Base-by-base conservation (phyloP, 2,329 filamentous ascomycete genomes). In the Nemania sp. region DNA sequence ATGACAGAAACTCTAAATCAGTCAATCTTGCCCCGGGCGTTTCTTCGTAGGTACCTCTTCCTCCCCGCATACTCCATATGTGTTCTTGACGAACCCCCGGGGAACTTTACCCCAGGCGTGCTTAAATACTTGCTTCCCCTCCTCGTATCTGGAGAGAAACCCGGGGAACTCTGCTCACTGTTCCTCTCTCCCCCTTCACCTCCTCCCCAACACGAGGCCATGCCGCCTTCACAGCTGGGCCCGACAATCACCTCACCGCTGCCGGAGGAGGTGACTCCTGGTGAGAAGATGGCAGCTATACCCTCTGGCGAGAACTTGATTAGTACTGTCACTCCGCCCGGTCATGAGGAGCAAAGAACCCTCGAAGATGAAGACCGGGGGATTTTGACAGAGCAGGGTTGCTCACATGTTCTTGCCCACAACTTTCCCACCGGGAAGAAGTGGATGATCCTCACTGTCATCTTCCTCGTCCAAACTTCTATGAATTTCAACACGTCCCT, bases 401-500 rank as follows among this genome's bases (percentile, higher is more conserved):
- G 74, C 65, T 79, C 80, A 45, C 66, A 75, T 14, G 64, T 68
- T 20, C 75, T 80, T 1, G 79, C 73, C 8, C 77, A 73, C 61
- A 63, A 64, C 17, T 81, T 73, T 63, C 66, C 77, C 0, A 63
- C 65, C 4, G 70, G 67, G 69, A 78, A 77, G 61, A 82, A 81
- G 65, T 83, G 80, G 80, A 67, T 67, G 54, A 77, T 80, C 47
- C 71, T 82, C 30, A 68, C 67, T 22, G 71, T 77, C 56, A 77
- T 81, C 61, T 80, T 81, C 66, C 65, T 75, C 33, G 76, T 81
- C 7, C 78, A 81, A 57, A 74, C 77, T 20, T 80, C 77, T 12
- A 83, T 83, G 78, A 82, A 82, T 64, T 76, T 79, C 62, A 82
- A 82, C 61, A 76, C 79, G 0, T 75, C 76, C 7, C 70, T 80